Evolutionary conservation across 495 filamentous ascomycete genomes (phyloP), one percentile per base, ranked within the genome.

Genomic region (Aspergillus sclerotioniger): DNA sequence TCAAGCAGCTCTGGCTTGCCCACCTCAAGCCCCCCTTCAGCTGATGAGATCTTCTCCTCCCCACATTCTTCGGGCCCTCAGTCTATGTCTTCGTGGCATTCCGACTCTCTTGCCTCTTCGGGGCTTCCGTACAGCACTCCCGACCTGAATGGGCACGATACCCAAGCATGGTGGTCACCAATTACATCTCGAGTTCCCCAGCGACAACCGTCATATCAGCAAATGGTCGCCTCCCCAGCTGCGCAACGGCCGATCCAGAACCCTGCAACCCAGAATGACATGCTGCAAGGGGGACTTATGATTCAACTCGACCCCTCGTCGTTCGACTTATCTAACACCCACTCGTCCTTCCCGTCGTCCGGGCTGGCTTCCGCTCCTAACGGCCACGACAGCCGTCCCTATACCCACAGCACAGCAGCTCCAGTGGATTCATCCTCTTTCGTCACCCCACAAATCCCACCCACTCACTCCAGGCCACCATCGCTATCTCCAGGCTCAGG

Each of bases 281-380:
- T 77, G 56, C 71, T 77, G 58, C 71, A 75, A 65, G 73, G 70
- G 17, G 75, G 76, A 8, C 71, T 79, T 31, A 78, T 80, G 76
- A 78, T 79, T 41, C 76, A 80, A 58, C 62, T 77, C 48, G 68
- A 75, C 55, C 67, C 70, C 15, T 71, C 77, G 10, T 41, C 53
- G 25, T 74, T 72, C 52, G 71, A 73, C 25, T 65, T 75, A 54
- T 65, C 74, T 16, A 60, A 62, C 32, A 6, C 59, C 12, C 67
- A 70, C 19, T 61, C 70, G 10, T 73, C 69, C 10, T 75, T 67
- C 53, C 57, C 68, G 52, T 63, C 65, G 41, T 53, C 71, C 39
- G 68, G 62, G 51, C 61, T 72, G 54, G 60, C 61, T 32, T 56
- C 67, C 19, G 61, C 51, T 53, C 59, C 55, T 43, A 60, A 25